Percentiles rank a stretch among this genome's conserved stretches.
Conservation (phyloP, 202 grass and related monocot genomes). For the Carex arenaria region DNA sequence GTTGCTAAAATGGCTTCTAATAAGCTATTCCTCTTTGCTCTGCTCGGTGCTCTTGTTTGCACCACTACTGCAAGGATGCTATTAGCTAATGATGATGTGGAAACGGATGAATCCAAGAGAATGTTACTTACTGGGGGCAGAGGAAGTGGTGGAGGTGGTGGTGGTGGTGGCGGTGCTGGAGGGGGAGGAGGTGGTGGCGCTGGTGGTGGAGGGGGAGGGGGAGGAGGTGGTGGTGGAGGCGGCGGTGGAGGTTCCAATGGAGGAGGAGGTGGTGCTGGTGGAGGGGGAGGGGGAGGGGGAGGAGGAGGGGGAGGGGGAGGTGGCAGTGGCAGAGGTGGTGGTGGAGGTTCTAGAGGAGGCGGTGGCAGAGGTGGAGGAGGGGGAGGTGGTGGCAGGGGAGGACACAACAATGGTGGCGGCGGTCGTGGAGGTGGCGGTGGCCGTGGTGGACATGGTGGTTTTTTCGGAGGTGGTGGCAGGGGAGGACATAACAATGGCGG, state of each 20-base stretch:
- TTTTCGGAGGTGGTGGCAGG: not conserved
- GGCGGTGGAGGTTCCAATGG: not conserved
- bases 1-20: constrained; percentile 1
- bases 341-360: not conserved
- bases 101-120: not conserved
- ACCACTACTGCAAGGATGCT: not conserved
- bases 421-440: too few species aligned
- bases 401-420: too few species aligned
- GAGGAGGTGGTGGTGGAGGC: not conserved
- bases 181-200: not conserved
- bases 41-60: not conserved
- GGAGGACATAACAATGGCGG: too few species aligned
- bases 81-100: not conserved
- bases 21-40: not conserved
- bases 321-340: too few species aligned
- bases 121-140: not conserved
- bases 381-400: too few species aligned
- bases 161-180: not conserved
- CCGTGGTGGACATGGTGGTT: too few species aligned
- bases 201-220: not conserved
- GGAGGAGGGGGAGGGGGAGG: too few species aligned
- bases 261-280: not conserved
- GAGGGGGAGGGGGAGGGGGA: not conserved
- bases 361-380: not conserved
- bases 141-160: not conserved